These are phyloP conservation scores for Candida gorgasii DNA, from an alignment of 805 yeast genomes.

Conservation along the genomic window DNA sequence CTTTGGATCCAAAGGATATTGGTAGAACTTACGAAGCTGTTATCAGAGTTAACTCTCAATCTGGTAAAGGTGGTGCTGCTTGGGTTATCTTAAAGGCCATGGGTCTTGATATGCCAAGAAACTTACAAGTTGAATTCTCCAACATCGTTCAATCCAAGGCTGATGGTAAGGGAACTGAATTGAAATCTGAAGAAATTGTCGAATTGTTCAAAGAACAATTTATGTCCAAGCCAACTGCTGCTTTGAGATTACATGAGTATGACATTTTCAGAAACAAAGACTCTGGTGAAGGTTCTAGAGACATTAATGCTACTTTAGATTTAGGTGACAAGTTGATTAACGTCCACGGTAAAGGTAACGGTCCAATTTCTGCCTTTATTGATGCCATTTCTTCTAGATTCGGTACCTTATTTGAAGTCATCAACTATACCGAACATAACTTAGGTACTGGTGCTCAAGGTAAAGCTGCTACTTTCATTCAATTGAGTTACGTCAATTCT, in stretches of 20 bases:
- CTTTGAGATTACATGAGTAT: slow-evolving; percentile 44
- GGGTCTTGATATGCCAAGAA: slow-evolving; percentile 74
- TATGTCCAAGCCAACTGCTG: slow-evolving; percentile 36
- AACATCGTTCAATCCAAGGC: slow-evolving; percentile 63
- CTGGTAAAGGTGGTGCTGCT: slow-evolving; percentile 89
- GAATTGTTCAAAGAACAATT: slow-evolving; percentile 56
- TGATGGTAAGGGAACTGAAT: slow-evolving; percentile 66
- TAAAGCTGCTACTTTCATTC: slow-evolving; percentile 76
- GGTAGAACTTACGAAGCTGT: slow-evolving; percentile 83
- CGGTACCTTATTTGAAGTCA: slow-evolving; percentile 58
- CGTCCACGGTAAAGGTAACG: slow-evolving; percentile 67
- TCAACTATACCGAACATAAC: slow-evolving; percentile 70
- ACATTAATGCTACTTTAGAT: slow-evolving; percentile 44
- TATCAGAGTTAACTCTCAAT: slow-evolving; percentile 79
- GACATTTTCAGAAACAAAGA: slow-evolving; percentile 40
- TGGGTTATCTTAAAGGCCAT: slow-evolving; percentile 73
- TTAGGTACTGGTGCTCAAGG: slow-evolving; percentile 70
- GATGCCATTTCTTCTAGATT: slow-evolving; percentile 60
- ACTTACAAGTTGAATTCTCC: slow-evolving; percentile 68
- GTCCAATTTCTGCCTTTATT: slow-evolving; percentile 74
- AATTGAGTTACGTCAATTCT: slow-evolving; percentile 42
- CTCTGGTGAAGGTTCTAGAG: slow-evolving; percentile 39
- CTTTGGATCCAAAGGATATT: slow-evolving; percentile 78
- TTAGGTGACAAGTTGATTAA: slow-evolving; percentile 19
- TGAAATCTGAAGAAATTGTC: slow-evolving; percentile 65